Base-by-base conservation (phyloP, 208 protist species). In the Crithidia thermophila region DNA sequence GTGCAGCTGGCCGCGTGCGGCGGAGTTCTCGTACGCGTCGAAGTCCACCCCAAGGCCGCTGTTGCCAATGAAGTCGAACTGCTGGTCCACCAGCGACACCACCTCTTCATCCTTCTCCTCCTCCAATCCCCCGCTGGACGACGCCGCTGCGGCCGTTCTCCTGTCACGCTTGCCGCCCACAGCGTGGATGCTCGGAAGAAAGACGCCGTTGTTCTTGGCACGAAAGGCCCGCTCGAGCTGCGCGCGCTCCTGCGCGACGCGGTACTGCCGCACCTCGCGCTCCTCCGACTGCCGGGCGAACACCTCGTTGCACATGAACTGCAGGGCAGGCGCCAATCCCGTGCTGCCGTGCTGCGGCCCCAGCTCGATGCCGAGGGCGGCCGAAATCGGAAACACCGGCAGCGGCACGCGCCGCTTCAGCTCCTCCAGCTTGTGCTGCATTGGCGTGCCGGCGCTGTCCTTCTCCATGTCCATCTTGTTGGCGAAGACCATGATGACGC, bases 401-500 rank as follows among this genome's bases (percentile, higher is more conserved):
- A 96, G 56, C 1, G 60, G 45, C 23, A 89, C 75, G 31, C 85
- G 73, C 39, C 67, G 68, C 72, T 79, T 25, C 31, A 97, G 77
- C 70, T 91, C 88, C 61, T 72, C 58, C 23, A 96, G 69, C 69
- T 94, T 92, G 11, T 77, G 60, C 25, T 49, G 30, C 33, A 83
- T 85, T 11, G 67, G 50, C 2, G 36, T 63, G 4, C 91, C 90
- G 5, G 58, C 37, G 28, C 46, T 67, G 59, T 96, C 94, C 21
- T 58, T 71, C 27, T 84, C 72, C 0, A 93, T 33, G 68, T 97
- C 94, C 91, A 96, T 97, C 71, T 97, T 97, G 71, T 96, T 97
- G 3, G 88, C 91, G 36, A 94, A 90, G 30, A 94, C 71, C 82
- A 95, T 92, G 42, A 95, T 67, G 31, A 85, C 91, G 14, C 82